phyloP scores from a whole-genome alignment of 305 asterid genomes.

The Ajuga reptans region DNA sequence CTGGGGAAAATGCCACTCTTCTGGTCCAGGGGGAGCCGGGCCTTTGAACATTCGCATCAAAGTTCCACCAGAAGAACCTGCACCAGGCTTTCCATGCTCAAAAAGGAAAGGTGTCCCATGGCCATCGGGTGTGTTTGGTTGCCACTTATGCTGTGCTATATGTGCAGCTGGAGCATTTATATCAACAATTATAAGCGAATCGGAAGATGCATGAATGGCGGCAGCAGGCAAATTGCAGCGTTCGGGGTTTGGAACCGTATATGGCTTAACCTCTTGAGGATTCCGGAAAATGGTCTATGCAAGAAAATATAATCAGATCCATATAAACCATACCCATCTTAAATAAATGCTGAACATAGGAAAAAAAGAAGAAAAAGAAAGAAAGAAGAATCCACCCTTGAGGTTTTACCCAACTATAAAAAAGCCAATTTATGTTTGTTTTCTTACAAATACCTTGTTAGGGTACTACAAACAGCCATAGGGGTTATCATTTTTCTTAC shows the following conservation, averaged over 20 bases:
- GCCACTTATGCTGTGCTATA: conserved; percentile 95
- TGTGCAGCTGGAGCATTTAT: conserved; percentile 87
- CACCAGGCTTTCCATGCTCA: conserved; percentile 75
- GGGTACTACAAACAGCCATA: no score
- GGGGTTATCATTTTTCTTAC: not conserved
- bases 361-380: no score
- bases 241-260: conserved; percentile 74
- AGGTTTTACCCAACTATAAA: not conserved
- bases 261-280: conserved; percentile 74
- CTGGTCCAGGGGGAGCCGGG: conserved; percentile 57
- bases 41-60: conserved; percentile 97
- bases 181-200: conserved; percentile 78
- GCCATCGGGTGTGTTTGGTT: conserved; percentile 98
- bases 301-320: conserved; percentile 24
- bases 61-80: conserved; percentile 69
- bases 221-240: conserved; percentile 99
- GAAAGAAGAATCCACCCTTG: not conserved
- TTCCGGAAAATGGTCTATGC: conserved; percentile 90
- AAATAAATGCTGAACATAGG: not conserved
- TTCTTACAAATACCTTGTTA: not conserved
- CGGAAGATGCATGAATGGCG: conserved; percentile 80
- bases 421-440: not conserved
- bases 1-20: conserved; percentile 84
- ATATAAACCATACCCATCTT: conserved; percentile 2
- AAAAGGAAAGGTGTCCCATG: conserved; percentile 94